These are phyloP conservation scores for Metschnikowia anglica DNA, from an alignment of 805 yeast genomes.

Conservation along the genomic window DNA sequence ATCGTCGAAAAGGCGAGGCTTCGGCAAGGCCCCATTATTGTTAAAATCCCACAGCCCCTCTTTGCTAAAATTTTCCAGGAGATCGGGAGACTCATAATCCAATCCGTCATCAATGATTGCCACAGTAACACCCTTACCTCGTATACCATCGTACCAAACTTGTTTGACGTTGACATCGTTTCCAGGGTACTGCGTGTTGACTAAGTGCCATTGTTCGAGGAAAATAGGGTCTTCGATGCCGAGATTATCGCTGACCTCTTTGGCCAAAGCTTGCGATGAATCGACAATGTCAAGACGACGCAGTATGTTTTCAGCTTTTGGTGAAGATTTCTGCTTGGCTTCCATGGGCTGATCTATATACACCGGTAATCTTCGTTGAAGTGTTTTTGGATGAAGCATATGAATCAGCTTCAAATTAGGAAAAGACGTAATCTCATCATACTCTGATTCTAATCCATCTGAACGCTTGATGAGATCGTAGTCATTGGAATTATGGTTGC, in stretches of 20 bases:
- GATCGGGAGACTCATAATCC: conserved; percentile 76
- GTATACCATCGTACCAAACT: conserved; percentile 77
- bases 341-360: conserved; percentile 26
- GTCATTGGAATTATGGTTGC: conserved; percentile 34
- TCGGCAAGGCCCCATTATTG: conserved; percentile 69
- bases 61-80: conserved; percentile 62
- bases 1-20: conserved; percentile 78
- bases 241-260: conserved; percentile 50
- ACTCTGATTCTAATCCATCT: conserved; percentile 26
- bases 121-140: conserved; percentile 79
- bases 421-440: conserved; percentile 25
- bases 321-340: background rate
- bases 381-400: conserved; percentile 49
- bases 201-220: conserved; percentile 85
- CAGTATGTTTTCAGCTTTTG: background rate
- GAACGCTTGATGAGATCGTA: conserved; percentile 30
- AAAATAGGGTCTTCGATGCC: conserved; percentile 83
- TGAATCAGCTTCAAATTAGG: conserved; percentile 50
- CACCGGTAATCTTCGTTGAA: conserved; percentile 61
- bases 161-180: conserved; percentile 85
- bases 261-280: conserved; percentile 49
- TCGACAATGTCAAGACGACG: conserved; percentile 37
- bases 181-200: conserved; percentile 70
- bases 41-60: conserved; percentile 95
- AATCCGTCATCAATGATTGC: conserved; percentile 95